A percentile compares a stretch with the other conserved stretches of the same genome.
Evolutionary conservation across 352 stramenopile genomes (phyloP).

Genomic region (Phytophthora sp.): DNA sequence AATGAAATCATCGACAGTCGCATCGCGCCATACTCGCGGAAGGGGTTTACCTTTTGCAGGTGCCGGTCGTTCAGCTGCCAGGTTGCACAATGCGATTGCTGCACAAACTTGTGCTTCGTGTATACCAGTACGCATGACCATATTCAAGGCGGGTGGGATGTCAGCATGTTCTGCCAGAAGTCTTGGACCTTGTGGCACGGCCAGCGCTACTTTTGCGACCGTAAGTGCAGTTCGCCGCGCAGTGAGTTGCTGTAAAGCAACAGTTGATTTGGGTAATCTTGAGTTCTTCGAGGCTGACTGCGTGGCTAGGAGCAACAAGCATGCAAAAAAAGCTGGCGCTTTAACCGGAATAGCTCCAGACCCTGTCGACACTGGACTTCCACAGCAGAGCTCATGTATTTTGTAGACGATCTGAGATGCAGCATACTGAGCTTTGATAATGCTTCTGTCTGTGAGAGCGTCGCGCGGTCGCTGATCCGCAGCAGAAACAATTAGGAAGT

Average conservation of each 20-base stretch:
- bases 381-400: constrained; percentile 59
- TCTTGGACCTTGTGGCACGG: constrained; percentile 43
- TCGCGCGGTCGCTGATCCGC: constrained; percentile 49
- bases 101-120: constrained; percentile 86
- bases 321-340: constrained; percentile 60
- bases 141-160: constrained; percentile 73
- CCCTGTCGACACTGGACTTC: constrained; percentile 5
- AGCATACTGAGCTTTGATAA: constrained; percentile 62
- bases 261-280: constrained; percentile 46
- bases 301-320: constrained; percentile 63
- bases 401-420: constrained; percentile 65
- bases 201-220: constrained; percentile 63
- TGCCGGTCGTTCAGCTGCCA: constrained; percentile 61
- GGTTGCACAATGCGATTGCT: constrained; percentile 86
- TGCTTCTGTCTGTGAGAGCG: constrained; percentile 41
- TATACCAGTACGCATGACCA: constrained; percentile 85
- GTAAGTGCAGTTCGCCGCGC: constrained; percentile 67
- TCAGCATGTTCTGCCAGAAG: constrained; percentile 55
- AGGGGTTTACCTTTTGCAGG: constrained; percentile 16
- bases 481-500: constrained; percentile 55
- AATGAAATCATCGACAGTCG: constrained; percentile 86
- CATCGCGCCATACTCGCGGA: constrained; percentile 59
- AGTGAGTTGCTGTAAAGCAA: constrained; percentile 58
- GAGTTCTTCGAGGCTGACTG: constrained; percentile 67
- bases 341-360: constrained; percentile 26